Percentiles rank a stretch among this genome's conserved stretches.
Evolutionary conservation across 2,329 filamentous ascomycete genomes (phyloP).

Genomic region (Xylariaceae sp.): DNA sequence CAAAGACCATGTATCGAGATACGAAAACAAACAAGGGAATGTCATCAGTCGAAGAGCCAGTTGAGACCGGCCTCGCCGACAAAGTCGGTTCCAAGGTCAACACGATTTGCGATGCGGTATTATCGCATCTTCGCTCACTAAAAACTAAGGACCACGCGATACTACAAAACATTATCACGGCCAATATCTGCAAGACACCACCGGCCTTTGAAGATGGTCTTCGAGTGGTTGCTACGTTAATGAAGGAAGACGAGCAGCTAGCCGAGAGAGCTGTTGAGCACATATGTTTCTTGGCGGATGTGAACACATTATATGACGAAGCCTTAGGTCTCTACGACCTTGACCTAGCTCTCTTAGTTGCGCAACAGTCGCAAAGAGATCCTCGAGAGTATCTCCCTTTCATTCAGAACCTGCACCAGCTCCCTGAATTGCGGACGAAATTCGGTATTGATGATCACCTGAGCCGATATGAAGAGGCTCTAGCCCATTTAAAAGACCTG

Average conservation of each 20-base stretch:
- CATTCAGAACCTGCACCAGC: slow-evolving; percentile 75
- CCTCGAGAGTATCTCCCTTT: slow-evolving; percentile 94
- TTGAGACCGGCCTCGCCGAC: slow-evolving; percentile 5
- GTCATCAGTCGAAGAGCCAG: slow-evolving; percentile 15
- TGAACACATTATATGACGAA: slow-evolving; percentile 85
- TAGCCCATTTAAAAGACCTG: slow-evolving; percentile 68
- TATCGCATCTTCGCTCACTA: slow-evolving; percentile 58
- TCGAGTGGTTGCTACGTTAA: slow-evolving; percentile 67
- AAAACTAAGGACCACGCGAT: slow-evolving; percentile 49
- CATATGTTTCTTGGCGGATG: slow-evolving; percentile 94
- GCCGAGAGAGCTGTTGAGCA: slow-evolving; percentile 90
- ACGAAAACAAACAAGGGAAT: slow-evolving; percentile 51
- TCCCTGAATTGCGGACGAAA: slow-evolving; percentile 63
- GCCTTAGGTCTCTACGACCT: slow-evolving; percentile 88
- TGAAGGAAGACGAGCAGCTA: slow-evolving; percentile 60
- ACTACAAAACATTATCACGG: slow-evolving; percentile 88
- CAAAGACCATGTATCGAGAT: slow-evolving; percentile 87
- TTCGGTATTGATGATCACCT: slow-evolving; percentile 90
- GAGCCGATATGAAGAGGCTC: slow-evolving; percentile 67
- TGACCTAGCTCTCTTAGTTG: slow-evolving; percentile 81
- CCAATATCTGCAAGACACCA: slow-evolving; percentile 87
- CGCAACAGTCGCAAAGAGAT: slow-evolving; percentile 93
- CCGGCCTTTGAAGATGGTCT: slow-evolving; percentile 86
- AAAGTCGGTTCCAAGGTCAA: slow-evolving; percentile 64
- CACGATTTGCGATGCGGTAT: slow-evolving; percentile 76